Conservation (phyloP, 805 yeast species). For the Metschnikowia vanudenii region DNA sequence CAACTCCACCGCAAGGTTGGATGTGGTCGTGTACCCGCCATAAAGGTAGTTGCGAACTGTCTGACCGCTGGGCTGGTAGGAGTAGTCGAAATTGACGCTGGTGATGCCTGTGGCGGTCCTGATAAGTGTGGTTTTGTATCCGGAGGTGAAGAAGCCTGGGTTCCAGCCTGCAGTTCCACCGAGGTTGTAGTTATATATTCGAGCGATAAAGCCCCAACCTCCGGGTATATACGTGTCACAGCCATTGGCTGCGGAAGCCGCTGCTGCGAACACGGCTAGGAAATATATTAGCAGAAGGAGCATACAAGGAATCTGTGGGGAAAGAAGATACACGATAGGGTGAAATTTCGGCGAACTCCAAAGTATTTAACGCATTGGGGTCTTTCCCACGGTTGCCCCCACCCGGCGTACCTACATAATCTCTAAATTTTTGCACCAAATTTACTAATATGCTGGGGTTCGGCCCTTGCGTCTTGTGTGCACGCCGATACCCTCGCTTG, state of each 20-base stretch:
- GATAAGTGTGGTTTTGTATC: conserved; percentile 1
- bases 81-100: conserved; percentile 4
- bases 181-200: conserved; percentile 8
- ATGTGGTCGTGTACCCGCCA: conserved; percentile 3
- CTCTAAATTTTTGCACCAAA: no score
- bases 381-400: no score
- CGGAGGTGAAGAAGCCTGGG: conserved; percentile 3
- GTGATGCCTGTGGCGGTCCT: conserved; percentile 7
- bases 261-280: background rate
- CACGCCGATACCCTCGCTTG: no score
- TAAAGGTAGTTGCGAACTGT: conserved; percentile 1
- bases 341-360: no score
- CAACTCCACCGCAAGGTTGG: conserved; percentile 10
- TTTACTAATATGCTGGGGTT: no score
- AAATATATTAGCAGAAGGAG: background rate
- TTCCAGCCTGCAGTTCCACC: conserved; percentile 8
- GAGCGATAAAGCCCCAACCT: conserved; percentile 9
- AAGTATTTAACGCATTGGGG: no score
- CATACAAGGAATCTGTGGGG: background rate
- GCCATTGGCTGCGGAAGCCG: conserved; percentile 2
- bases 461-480: no score
- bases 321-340: no score
- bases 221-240: background rate
- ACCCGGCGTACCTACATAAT: no score
- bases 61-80: background rate